Evolutionary conservation across 768 basidiomycete species (phyloP).

Genomic region (Boletus pseudopeckii): DNA sequence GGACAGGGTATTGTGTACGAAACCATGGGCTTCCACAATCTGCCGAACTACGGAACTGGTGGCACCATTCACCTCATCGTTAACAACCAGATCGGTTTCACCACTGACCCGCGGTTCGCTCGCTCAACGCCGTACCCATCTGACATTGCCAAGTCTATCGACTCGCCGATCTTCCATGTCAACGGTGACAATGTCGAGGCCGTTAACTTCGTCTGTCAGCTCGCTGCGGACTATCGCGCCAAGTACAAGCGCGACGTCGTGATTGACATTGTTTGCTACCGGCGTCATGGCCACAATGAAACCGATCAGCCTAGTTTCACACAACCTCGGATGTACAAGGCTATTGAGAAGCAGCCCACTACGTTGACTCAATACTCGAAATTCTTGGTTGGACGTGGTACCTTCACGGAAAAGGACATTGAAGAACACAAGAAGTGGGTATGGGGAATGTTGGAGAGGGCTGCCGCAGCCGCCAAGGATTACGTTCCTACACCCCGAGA

Average conservation of each 20-base stretch:
- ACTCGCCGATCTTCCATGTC: constrained; percentile 98
- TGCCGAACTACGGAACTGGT: constrained; percentile 94
- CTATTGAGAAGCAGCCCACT: constrained; percentile 91
- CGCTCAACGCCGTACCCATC: constrained; percentile 98
- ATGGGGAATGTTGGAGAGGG: constrained; percentile 98
- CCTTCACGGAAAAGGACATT: constrained; percentile 94
- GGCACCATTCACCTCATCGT: constrained; percentile 98
- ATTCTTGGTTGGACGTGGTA: constrained; percentile 83
- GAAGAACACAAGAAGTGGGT: constrained; percentile 99
- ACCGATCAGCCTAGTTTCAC: constrained; percentile 99
- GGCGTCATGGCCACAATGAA: constrained; percentile 99
- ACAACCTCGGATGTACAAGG: constrained; percentile 97
- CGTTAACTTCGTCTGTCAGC: constrained; percentile 96
- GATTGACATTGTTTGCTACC: constrained; percentile 97
- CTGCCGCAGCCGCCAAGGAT: constrained; percentile 89
- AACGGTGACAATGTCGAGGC: constrained; percentile 99
- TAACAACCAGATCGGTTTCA: constrained; percentile 99
- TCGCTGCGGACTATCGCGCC: constrained; percentile 96
- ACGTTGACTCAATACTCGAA: constrained; percentile 90
- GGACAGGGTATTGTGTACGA: constrained; percentile 99
- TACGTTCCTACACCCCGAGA: constrained; percentile 94
- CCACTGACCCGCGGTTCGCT: constrained; percentile 95
- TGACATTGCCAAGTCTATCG: constrained; percentile 97
- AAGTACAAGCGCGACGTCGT: constrained; percentile 99
- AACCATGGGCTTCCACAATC: constrained; percentile 96